Base-by-base conservation (phyloP, 192 early-diverging fungal species). In the Dissophora ornata region DNA sequence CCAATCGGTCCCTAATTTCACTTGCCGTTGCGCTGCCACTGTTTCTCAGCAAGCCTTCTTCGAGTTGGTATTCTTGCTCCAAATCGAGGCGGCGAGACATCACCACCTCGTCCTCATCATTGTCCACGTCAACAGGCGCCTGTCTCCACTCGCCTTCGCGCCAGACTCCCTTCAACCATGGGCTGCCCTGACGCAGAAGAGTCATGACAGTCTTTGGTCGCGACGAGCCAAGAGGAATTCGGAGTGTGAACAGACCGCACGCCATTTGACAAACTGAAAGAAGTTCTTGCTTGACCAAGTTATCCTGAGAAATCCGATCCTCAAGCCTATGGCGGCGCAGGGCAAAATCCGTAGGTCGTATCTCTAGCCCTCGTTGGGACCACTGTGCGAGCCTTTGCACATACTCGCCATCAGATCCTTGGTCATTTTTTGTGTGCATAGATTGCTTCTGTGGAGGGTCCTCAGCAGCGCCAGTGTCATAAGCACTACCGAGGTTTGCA, bases 131-230 rank as follows among this genome's bases (percentile, higher is more conserved):
- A 13, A 69, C 29, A 2, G 66, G 56, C 15, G 55, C 54, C 10
- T 49, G 66, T 22, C 48, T n/a, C 66, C 66, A 59, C 36, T 69
- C 66, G 1, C 66, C 66, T 18, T 51, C 56, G 29, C 66, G 66
- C 66, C 66, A 69, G n/a, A 59, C 48, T 0, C 66, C 66, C 28
- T 69, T 58, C 1, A 33, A 42, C 66, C 66, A 69, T 16, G 66
- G 66, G 30, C 56, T 57, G 9, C 46, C 46, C 15, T 59, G 45
- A 8, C 66, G 32, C 8, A 69, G 34, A 13, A 69, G 25, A 0
- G 66, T 58, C 66, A 69, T 69, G 48, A 69, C 59, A 1, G 66
- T 52, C 47, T 24, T 41, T 22, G 16, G 22, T 62, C 19, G 1
- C 46, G 47, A 47, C 12, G 16, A 22, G 45, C 21, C 22, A 19